Evolutionary conservation across 257 asterid genomes (phyloP).

Genomic region (Primulina huaijiensis): DNA sequence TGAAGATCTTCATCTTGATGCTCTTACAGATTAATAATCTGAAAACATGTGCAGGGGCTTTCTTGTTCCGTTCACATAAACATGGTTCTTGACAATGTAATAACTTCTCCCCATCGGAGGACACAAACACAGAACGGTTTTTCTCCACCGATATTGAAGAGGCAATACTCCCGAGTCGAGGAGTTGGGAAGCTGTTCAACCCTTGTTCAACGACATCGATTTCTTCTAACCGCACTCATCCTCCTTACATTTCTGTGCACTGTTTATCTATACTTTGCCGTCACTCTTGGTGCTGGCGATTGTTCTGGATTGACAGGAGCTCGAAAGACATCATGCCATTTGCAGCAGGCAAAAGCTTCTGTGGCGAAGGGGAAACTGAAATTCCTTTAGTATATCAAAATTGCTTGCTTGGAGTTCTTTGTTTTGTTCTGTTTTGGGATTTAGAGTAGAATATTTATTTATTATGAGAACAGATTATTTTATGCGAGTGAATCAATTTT

Average conservation of each 20-base stretch:
- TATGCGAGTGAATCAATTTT: neutral
- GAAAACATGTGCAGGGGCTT: conserved; percentile 30
- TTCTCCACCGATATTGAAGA: conserved; percentile 39
- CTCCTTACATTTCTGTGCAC: conserved; percentile 61
- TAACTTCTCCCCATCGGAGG: conserved; percentile 71
- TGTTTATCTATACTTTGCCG: conserved; percentile 73
- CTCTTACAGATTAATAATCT: neutral
- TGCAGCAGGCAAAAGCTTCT: conserved; percentile 37
- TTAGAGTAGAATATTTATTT: neutral
- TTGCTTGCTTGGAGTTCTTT: neutral
- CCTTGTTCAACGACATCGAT: conserved; percentile 60
- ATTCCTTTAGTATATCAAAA: conserved; percentile 35
- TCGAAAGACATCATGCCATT: conserved; percentile 45
- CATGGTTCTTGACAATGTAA: conserved; percentile 56
- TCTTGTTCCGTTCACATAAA: conserved; percentile 18
- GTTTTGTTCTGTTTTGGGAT: conserved; percentile 11
- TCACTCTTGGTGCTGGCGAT: conserved; percentile 50
- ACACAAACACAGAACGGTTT: conserved; percentile 57
- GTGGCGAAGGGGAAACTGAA: conserved; percentile 55
- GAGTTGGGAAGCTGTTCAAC: conserved; percentile 53
- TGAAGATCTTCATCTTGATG: neutral
- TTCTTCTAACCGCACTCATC: conserved; percentile 55
- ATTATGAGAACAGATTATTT: no score
- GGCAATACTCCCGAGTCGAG: conserved; percentile 32
- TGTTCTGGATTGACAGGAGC: conserved; percentile 52